These are phyloP conservation scores for Dioscorea alata DNA, from an alignment of 106 monocot species.

Conservation along the genomic window DNA sequence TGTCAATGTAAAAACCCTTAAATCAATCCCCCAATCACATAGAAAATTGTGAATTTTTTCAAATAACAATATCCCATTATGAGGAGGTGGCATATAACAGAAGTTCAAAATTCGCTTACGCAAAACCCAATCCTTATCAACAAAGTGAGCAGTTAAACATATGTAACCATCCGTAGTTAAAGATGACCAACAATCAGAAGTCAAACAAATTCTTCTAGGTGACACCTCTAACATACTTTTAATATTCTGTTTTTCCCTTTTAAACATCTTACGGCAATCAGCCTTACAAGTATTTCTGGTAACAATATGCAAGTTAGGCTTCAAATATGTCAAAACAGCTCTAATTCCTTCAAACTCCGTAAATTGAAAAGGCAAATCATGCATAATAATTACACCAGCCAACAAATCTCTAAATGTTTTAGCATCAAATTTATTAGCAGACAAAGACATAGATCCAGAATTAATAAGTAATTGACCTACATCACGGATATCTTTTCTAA, in stretches of 20 bases:
- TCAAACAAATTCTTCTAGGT: slow-evolving; percentile 1
- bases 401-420: not conserved
- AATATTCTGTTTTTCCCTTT: not conserved
- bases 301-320: not conserved
- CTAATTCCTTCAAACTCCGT: not conserved
- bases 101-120: not conserved
- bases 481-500: too few relatives aligned
- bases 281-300: not conserved
- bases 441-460: too few relatives aligned
- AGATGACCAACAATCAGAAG: slow-evolving; percentile 2
- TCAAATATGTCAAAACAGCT: not conserved
- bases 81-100: not conserved
- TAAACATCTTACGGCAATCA: not conserved
- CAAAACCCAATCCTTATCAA: not conserved
- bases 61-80: not conserved
- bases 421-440: not conserved
- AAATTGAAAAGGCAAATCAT: not conserved
- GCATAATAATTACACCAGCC: not conserved
- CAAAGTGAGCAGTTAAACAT: slow-evolving; percentile 1
- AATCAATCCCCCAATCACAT: not conserved
- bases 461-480: too few relatives aligned
- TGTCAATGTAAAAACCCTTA: not conserved
- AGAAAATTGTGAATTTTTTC: not conserved
- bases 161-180: slow-evolving; percentile 2
- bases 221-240: not conserved